Percentiles rank a stretch among this genome's conserved stretches.
Conservation (phyloP, 2,329 filamentous ascomycete species). For the Mycosphaerella arachidis region DNA sequence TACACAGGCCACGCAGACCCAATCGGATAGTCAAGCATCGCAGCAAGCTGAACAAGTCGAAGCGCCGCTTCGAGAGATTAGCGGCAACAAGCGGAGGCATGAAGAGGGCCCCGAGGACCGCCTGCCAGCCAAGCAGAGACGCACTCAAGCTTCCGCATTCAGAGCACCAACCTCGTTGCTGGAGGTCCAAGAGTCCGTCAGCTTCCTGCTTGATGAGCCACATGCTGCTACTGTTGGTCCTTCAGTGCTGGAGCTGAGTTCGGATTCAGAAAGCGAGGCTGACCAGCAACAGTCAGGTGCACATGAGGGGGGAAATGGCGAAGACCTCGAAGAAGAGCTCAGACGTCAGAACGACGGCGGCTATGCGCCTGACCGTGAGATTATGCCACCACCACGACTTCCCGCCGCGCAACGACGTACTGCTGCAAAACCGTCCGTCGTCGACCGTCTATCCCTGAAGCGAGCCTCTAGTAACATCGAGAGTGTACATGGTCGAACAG, state of each 20-base stretch:
- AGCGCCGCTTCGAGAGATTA: slow-evolving; percentile 25
- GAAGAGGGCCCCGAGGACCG: slow-evolving; percentile 38
- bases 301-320: neutral
- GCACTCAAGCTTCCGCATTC: slow-evolving; percentile 38
- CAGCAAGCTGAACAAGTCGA: slow-evolving; percentile 12
- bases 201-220: slow-evolving; percentile 70
- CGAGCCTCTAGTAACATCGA: slow-evolving; percentile 25
- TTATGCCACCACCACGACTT: slow-evolving; percentile 38
- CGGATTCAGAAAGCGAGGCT: slow-evolving; percentile 38
- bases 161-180: slow-evolving; percentile 67
- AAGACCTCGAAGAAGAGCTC: slow-evolving; percentile 29
- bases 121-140: slow-evolving; percentile 29
- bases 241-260: slow-evolving; percentile 52
- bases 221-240: slow-evolving; percentile 25
- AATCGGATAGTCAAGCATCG: slow-evolving; percentile 25
- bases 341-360: slow-evolving; percentile 31
- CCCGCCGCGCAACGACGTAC: slow-evolving; percentile 35
- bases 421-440: slow-evolving; percentile 43
- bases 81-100: slow-evolving; percentile 28
- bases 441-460: slow-evolving; percentile 71
- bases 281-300: slow-evolving; percentile 32
- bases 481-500: slow-evolving; percentile 22
- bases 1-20: slow-evolving; percentile 36
- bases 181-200: slow-evolving; percentile 79
- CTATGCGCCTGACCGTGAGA: slow-evolving; percentile 26